Evolutionary conservation across 1,284 basidiomycete species (phyloP).

Genomic region (Austroboletus niveus): DNA sequence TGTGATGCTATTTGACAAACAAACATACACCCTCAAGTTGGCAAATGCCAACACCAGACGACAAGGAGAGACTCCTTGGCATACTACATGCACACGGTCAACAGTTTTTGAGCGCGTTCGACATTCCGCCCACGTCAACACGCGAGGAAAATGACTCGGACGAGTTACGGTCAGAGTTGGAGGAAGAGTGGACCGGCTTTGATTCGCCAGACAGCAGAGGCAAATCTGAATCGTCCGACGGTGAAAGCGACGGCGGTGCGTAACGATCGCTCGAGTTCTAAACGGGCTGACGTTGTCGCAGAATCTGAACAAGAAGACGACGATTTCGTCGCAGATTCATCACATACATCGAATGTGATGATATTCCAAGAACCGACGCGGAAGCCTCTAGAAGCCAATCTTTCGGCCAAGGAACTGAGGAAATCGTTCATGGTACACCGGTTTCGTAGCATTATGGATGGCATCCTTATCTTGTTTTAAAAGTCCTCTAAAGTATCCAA

Average conservation of each 20-base stretch:
- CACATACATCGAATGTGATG: slow-evolving; percentile 42
- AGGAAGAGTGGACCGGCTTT: slow-evolving; percentile 38
- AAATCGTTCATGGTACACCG: slow-evolving; percentile 69
- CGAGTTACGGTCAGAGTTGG: slow-evolving; percentile 8
- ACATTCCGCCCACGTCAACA: slow-evolving; percentile 27
- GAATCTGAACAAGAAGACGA: slow-evolving; percentile 46
- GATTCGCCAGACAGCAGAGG: slow-evolving; percentile 4
- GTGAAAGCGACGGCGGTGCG: slow-evolving; percentile 21
- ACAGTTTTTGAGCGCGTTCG: slow-evolving; percentile 58
- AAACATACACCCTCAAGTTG: background rate
- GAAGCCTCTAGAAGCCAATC: slow-evolving; percentile 22
- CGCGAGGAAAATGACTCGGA: slow-evolving; percentile 28
- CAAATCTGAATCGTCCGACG: slow-evolving; percentile 12
- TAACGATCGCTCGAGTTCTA: background rate
- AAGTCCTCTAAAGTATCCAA: slow-evolving; percentile 77
- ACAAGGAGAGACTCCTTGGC: slow-evolving; percentile 44
- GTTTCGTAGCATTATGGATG: background rate
- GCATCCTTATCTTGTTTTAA: slow-evolving; percentile 1
- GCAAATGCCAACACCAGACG: slow-evolving; percentile 17
- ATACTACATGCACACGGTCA: slow-evolving; percentile 65
- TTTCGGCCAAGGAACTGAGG: slow-evolving; percentile 43
- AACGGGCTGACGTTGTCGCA: slow-evolving; percentile 8
- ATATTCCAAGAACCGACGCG: slow-evolving; percentile 51
- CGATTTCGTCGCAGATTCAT: slow-evolving; percentile 36
- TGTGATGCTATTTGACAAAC: slow-evolving; percentile 2